phyloP scores from a whole-genome alignment of 2,329 filamentous ascomycete genomes.

The Penicillium sp. region DNA sequence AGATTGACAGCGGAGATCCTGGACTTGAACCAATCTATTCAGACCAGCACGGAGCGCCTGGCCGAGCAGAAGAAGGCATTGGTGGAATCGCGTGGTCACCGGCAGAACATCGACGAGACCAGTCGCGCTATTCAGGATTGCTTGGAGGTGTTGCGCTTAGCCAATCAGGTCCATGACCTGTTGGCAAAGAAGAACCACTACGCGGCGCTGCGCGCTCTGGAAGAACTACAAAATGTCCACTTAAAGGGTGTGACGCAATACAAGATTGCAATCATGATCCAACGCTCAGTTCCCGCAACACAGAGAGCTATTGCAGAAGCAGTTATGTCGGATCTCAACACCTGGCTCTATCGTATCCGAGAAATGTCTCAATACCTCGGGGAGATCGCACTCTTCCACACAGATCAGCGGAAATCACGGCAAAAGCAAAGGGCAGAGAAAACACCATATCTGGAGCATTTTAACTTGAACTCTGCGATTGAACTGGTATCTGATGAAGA shows the following conservation, averaged over 20 bases:
- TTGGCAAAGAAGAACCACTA: slow-evolving; percentile 94
- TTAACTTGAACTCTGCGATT: slow-evolving; percentile 92
- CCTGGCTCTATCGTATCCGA: slow-evolving; percentile 90
- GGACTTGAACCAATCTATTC: slow-evolving; percentile 88
- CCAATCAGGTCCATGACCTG: slow-evolving; percentile 91
- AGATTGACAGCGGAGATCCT: slow-evolving; percentile 85
- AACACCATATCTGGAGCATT: slow-evolving; percentile 70
- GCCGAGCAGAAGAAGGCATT: slow-evolving; percentile 91
- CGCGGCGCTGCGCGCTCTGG: slow-evolving; percentile 84
- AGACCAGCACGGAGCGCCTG: slow-evolving; percentile 88
- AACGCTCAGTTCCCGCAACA: slow-evolving; percentile 88
- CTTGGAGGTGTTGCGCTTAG: slow-evolving; percentile 82
- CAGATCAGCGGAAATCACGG: slow-evolving; percentile 75
- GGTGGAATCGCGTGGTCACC: slow-evolving; percentile 84
- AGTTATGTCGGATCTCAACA: slow-evolving; percentile 95
- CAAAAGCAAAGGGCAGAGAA: slow-evolving; percentile 78
- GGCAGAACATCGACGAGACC: slow-evolving; percentile 93
- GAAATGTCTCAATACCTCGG: slow-evolving; percentile 95
- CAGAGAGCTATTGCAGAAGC: slow-evolving; percentile 92
- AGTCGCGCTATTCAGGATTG: slow-evolving; percentile 85
- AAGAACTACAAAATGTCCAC: slow-evolving; percentile 94
- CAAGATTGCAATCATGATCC: slow-evolving; percentile 91
- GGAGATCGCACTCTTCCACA: slow-evolving; percentile 95
- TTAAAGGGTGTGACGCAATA: slow-evolving; percentile 92
- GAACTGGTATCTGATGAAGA: slow-evolving; percentile 92